Evolutionary conservation across 2,329 filamentous ascomycete genomes (phyloP).

Genomic region (Pleoardoris graminearum): DNA sequence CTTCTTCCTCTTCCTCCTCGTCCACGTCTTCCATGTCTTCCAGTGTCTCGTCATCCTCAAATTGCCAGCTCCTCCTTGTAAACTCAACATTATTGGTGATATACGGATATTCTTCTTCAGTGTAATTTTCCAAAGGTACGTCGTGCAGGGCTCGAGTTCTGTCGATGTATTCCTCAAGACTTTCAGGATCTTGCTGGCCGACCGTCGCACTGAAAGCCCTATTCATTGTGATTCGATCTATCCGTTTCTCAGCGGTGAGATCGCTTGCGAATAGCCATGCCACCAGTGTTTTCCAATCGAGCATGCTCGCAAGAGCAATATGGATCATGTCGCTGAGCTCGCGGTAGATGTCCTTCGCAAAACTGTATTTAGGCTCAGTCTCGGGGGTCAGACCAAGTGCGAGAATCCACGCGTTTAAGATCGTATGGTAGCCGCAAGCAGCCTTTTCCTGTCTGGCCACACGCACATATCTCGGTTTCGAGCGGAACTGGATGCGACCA

Average conservation of each 20-base stretch:
- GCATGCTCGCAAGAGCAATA: slow-evolving; percentile 9
- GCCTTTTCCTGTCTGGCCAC: slow-evolving; percentile 1
- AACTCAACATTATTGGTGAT: slow-evolving; percentile 1
- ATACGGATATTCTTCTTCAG: not conserved
- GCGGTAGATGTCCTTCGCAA: not conserved
- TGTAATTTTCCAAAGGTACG: not conserved
- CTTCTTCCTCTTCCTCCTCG: not conserved
- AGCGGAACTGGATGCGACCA: not conserved
- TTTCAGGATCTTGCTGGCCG: not conserved
- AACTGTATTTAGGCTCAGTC: not conserved
- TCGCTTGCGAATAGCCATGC: slow-evolving; percentile 8
- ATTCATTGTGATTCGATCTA: not conserved
- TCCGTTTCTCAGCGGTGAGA: not conserved
- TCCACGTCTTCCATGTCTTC: not conserved
- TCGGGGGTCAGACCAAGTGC: slow-evolving; percentile 25
- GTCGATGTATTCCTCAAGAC: not conserved
- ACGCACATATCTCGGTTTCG: not conserved
- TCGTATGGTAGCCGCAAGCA: slow-evolving; percentile 18
- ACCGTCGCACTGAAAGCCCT: not conserved
- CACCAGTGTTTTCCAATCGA: slow-evolving; percentile 16
- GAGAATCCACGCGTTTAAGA: slow-evolving; percentile 34
- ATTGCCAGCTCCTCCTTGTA: not conserved
- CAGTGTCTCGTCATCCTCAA: not conserved
- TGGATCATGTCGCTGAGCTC: slow-evolving; percentile 2
- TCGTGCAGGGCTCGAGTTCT: not conserved